These are phyloP conservation scores for Graphilbum sp. DNA, from an alignment of 2,329 filamentous ascomycete species.

Conservation along the genomic window DNA sequence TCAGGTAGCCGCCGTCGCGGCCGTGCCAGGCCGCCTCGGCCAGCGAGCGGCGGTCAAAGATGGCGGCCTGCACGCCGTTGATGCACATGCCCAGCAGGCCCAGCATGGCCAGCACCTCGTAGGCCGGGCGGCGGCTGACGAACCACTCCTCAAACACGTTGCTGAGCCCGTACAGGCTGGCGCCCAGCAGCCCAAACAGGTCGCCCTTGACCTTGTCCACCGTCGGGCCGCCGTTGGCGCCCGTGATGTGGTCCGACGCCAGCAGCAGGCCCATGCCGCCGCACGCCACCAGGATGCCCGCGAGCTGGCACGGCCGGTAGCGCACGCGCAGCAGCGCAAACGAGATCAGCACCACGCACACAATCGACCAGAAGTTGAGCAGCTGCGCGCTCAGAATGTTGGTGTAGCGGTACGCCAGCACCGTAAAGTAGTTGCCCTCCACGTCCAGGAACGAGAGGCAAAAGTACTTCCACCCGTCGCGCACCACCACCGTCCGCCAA, in stretches of 20 bases:
- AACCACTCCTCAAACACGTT: conserved; percentile 94
- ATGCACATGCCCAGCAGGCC: conserved; percentile 79
- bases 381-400: conserved; percentile 86
- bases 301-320: conserved; percentile 73
- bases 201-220: conserved; percentile 77
- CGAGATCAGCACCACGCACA: conserved; percentile 74
- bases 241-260: conserved; percentile 71
- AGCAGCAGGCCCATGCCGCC: conserved; percentile 81
- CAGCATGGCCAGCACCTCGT: conserved; percentile 86
- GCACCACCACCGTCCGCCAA: conserved; percentile 37
- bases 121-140: conserved; percentile 70
- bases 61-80: conserved; percentile 78
- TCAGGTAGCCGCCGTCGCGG: conserved; percentile 61
- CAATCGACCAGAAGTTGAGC: conserved; percentile 98
- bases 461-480: conserved; percentile 84
- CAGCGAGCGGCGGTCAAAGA: conserved; percentile 75
- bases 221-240: conserved; percentile 50
- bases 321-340: conserved; percentile 72
- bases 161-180: conserved; percentile 76
- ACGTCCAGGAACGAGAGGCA: conserved; percentile 89
- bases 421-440: conserved; percentile 94
- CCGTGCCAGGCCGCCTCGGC: conserved; percentile 45
- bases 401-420: conserved; percentile 83
- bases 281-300: conserved; percentile 78
- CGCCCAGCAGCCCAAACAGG: conserved; percentile 76